Conservation (phyloP, 2,329 filamentous ascomycete genomes). For the Neurospora crassa region DNA sequence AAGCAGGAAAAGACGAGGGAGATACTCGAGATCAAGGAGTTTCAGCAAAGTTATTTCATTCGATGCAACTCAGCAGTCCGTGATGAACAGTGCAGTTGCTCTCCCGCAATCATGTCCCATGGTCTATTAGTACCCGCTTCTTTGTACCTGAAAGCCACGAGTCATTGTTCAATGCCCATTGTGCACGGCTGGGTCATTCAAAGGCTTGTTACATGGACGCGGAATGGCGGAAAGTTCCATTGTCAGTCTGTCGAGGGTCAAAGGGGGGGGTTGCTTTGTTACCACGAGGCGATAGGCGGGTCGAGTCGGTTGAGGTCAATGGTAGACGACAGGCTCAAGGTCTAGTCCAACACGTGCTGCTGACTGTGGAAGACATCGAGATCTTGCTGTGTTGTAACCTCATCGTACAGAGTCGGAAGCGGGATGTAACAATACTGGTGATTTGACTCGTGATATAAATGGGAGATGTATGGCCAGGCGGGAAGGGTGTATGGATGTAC, state of each 20-base stretch:
- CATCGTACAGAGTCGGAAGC: not conserved
- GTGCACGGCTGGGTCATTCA: not conserved
- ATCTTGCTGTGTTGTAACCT: not conserved
- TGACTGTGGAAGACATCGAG: not conserved
- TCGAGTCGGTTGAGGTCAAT: not conserved
- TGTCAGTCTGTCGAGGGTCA: not conserved
- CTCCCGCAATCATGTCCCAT: not conserved
- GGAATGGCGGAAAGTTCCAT: not conserved
- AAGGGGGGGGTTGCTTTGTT: not conserved
- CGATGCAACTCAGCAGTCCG: not conserved
- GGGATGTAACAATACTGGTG: not conserved
- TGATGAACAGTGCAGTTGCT: not conserved
- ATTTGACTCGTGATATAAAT: not conserved
- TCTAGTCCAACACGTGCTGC: not conserved
- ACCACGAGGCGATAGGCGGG: not conserved
- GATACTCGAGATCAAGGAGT: not conserved
- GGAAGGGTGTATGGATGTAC: not conserved
- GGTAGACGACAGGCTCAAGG: not conserved
- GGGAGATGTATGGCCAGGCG: not conserved
- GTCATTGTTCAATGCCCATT: not conserved
- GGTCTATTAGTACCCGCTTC: not conserved
- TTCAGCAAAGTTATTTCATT: not conserved
- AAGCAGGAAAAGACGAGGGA: not conserved
- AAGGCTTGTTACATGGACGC: not conserved
- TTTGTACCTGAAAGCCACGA: not conserved